Base-by-base conservation (phyloP, 345 rosid species). In the Cardiospermum halicacabum region DNA sequence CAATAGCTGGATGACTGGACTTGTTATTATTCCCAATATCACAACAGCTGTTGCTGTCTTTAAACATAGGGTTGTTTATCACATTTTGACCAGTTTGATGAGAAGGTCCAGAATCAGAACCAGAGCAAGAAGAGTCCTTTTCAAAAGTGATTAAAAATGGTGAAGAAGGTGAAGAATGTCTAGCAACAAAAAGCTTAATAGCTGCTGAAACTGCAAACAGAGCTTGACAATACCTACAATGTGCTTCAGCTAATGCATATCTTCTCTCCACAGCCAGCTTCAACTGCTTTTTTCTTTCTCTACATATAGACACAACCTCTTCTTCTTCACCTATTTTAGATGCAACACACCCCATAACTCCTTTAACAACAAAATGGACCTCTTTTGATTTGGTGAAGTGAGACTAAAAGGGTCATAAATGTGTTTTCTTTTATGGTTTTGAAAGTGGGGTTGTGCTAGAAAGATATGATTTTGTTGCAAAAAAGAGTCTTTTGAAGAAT, bases 341-440 rank as follows among this genome's bases (percentile, higher is more conserved):
- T 18, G 94, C 85, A 43, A 77, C 94, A 74, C 94, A 87, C 4
- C 90, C 94, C 90, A 84, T 87, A 37, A 61, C 71, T 71, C 51
- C 34, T 50, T 10, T 34, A 21, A 11, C 31, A 51, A 19, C 19
- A 0, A 25, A 37, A n/a, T n/a, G n/a, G n/a, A n/a, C n/a, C n/a
- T n/a, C n/a, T n/a, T n/a, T n/a, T n/a, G n/a, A n/a, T n/a, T n/a
- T n/a, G n/a, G n/a, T n/a, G n/a, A 64, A 58, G 79, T 37, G 56
- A 64, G 69, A 75, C 19, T 47, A 81, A 49, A 78, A 67, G 54
- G 58, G 43, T 53, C 50, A 57, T 70, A 78, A 70, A 16, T 7
- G 74, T 68, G 37, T 60, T 2, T 40, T 40, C 47, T 73, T 69
- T 75, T 70, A 76, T 22, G 58, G 58, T 63, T 57, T 32, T 37